A percentile compares a stretch with the other conserved stretches of the same genome.
Evolutionary conservation across 1,284 basidiomycete species (phyloP).

Genomic region (Ceratobasidium sp.): DNA sequence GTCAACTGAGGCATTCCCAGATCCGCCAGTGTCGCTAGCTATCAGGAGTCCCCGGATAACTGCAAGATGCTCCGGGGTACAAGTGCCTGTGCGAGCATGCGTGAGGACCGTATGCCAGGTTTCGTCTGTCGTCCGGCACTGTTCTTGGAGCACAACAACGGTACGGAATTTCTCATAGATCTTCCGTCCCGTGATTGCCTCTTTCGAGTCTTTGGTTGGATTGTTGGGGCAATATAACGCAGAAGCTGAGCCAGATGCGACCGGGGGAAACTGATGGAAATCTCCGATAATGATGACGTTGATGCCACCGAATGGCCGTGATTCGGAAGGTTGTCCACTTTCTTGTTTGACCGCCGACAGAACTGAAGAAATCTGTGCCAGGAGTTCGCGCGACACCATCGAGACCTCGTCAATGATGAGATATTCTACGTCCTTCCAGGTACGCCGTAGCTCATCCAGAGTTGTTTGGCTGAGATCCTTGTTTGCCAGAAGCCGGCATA

Average conservation of each 20-base stretch:
- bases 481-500: background rate
- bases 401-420: slow-evolving; percentile 51
- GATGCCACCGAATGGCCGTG: slow-evolving; percentile 33
- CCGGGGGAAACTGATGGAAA: slow-evolving; percentile 49
- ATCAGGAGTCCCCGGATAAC: slow-evolving; percentile 54
- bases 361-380: slow-evolving; percentile 35
- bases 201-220: background rate
- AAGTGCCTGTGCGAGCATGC: slow-evolving; percentile 53
- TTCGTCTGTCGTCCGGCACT: slow-evolving; percentile 56
- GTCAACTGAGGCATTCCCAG: background rate
- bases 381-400: slow-evolving; percentile 46
- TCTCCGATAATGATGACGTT: slow-evolving; percentile 50
- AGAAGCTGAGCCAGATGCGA: background rate
- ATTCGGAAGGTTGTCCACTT: background rate
- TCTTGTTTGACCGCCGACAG: slow-evolving; percentile 43
- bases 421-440: slow-evolving; percentile 48
- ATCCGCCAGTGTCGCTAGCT: background rate
- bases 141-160: slow-evolving; percentile 58
- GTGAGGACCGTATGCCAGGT: slow-evolving; percentile 57
- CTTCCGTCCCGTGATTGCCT: slow-evolving; percentile 47
- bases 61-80: slow-evolving; percentile 53
- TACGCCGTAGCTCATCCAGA: background rate
- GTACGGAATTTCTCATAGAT: slow-evolving; percentile 58
- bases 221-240: slow-evolving; percentile 42
- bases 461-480: background rate